A percentile compares a stretch with the other conserved stretches of the same genome.
These are phyloP conservation scores for Candida orba DNA, from an alignment of 805 yeast species.

Conservation along the genomic window DNA sequence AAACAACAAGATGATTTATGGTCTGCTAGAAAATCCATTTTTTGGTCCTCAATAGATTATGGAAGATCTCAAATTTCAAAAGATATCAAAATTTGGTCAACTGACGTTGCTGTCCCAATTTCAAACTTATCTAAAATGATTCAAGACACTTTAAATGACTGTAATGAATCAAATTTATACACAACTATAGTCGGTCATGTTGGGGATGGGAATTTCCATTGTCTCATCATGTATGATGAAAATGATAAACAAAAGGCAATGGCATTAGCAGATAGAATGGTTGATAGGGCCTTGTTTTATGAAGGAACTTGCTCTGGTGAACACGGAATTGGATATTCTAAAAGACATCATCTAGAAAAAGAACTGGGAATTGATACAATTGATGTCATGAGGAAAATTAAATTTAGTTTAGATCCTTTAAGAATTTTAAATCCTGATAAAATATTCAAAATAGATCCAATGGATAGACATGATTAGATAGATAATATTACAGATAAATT, in stretches of 20 bases:
- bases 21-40: conserved; percentile 64
- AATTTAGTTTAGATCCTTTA: conserved; percentile 66
- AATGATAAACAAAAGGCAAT: conserved; percentile 42
- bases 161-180: conserved; percentile 43
- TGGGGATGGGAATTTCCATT: conserved; percentile 80
- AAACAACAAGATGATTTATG: conserved; percentile 59
- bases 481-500: background rate
- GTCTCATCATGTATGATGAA: conserved; percentile 51
- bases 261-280: conserved; percentile 54
- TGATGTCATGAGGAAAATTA: conserved; percentile 64
- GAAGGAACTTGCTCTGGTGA: conserved; percentile 87
- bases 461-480: conserved; percentile 2
- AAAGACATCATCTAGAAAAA: conserved; percentile 47
- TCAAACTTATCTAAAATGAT: conserved; percentile 57
- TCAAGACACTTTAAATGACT: conserved; percentile 51
- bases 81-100: conserved; percentile 55
- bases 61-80: conserved; percentile 42
- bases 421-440: conserved; percentile 75
- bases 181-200: conserved; percentile 72
- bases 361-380: conserved; percentile 67
- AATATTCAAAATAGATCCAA: conserved; percentile 60
- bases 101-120: conserved; percentile 79
- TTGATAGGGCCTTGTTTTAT: conserved; percentile 50
- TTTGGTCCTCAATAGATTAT: conserved; percentile 59
- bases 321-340: conserved; percentile 78